Percentiles rank a stretch among this genome's conserved stretches.
These are phyloP conservation scores for Emergomyces pasteurianus DNA, from an alignment of 2,329 filamentous ascomycete species.

Conservation along the genomic window DNA sequence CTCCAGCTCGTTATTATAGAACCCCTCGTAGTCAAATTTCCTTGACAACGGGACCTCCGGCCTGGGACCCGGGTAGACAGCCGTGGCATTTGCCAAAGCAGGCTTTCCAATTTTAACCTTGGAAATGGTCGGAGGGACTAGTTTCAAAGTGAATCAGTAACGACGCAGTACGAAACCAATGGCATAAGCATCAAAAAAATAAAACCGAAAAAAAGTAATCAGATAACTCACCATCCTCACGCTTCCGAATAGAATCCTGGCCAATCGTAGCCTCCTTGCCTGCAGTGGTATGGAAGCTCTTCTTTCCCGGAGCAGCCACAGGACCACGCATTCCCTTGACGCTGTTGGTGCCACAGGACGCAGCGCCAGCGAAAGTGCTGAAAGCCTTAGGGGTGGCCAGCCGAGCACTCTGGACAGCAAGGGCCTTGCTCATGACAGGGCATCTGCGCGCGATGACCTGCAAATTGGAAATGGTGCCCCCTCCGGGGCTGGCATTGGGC, in stretches of 20 bases:
- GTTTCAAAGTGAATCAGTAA: neutral
- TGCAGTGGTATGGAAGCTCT: constrained; percentile 69
- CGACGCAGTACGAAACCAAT: neutral
- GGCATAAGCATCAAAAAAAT: neutral
- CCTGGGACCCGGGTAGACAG: constrained; percentile 17
- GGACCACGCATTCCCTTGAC: constrained; percentile 38
- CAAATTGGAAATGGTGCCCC: constrained; percentile 91
- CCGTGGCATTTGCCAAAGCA: constrained; percentile 3
- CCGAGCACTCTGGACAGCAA: constrained; percentile 61
- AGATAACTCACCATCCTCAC: constrained; percentile 36
- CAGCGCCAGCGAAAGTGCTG: constrained; percentile 23
- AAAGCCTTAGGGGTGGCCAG: constrained; percentile 28
- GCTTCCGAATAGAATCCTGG: constrained; percentile 35
- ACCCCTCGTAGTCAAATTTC: constrained; percentile 82
- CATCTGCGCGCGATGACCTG: constrained; percentile 89
- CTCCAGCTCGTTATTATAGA: constrained; percentile 78
- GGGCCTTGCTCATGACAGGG: constrained; percentile 96
- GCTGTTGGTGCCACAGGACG: constrained; percentile 15
- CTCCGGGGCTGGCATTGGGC: constrained; percentile 52
- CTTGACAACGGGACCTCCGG: constrained; percentile 37
- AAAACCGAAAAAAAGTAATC: neutral
- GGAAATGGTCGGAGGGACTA: constrained; percentile 6
- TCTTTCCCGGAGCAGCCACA: constrained; percentile 41
- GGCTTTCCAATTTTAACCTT: constrained; percentile 1
- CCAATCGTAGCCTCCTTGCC: constrained; percentile 70